A percentile compares a stretch with the other conserved stretches of the same genome.
phyloP scores from a whole-genome alignment of 1,139 yeast genomes.

The Debaryomyces coudertii region DNA sequence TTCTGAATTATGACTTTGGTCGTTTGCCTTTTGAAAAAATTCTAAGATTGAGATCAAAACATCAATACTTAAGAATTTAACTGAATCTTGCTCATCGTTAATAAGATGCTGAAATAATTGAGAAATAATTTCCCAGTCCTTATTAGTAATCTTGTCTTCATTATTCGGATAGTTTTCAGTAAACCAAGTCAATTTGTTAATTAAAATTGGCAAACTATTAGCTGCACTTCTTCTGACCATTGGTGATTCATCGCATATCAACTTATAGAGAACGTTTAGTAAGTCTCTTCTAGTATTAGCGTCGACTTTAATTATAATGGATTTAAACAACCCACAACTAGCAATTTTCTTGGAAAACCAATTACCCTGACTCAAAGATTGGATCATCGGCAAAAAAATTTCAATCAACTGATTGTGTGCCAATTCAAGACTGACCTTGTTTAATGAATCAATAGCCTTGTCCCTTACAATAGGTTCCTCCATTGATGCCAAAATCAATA shows the following conservation, averaged over 20 bases:
- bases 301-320: conserved; percentile 65
- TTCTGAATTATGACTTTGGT: conserved; percentile 61
- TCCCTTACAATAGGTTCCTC: conserved; percentile 99
- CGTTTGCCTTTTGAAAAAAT: conserved; percentile 61
- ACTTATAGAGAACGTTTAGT: conserved; percentile 65
- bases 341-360: conserved; percentile 97
- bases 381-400: conserved; percentile 74
- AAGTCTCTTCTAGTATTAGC: conserved; percentile 61
- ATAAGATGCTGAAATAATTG: conserved; percentile 82
- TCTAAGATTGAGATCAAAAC: conserved; percentile 74
- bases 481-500: conserved; percentile 85
- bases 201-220: conserved; percentile 71
- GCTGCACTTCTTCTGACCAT: conserved; percentile 98
- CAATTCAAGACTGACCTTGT: conserved; percentile 67
- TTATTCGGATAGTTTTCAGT: conserved; percentile 27
- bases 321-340: conserved; percentile 83
- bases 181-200: conserved; percentile 55
- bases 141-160: conserved; percentile 35
- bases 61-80: conserved; percentile 86
- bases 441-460: conserved; percentile 86
- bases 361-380: conserved; percentile 78
- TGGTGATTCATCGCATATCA: conserved; percentile 91
- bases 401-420: conserved; percentile 67
- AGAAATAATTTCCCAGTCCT: conserved; percentile 74
- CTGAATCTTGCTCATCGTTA: conserved; percentile 92